Evolutionary conservation across 2,329 filamentous ascomycete genomes (phyloP), one percentile per base, ranked within the genome.

Genomic region (Monosporascus sp.): DNA sequence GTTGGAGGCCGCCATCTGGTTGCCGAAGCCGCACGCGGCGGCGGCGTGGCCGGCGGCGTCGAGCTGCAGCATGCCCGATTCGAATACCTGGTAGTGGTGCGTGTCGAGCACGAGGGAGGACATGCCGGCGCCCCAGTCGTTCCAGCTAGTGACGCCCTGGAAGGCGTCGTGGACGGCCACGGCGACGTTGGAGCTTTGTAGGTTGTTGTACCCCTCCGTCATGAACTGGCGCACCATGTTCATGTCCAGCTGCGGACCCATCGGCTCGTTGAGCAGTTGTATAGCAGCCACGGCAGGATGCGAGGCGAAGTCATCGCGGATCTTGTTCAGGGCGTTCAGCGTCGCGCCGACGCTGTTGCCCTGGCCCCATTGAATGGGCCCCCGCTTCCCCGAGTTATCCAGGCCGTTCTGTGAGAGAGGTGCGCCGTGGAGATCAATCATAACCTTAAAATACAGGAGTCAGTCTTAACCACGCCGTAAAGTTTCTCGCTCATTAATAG

Each of bases 71-170:
- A 88, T 83, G 51, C 81, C 81, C 2, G 75, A 75, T 69, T 90
- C 89, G 75, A 91, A 91, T 63, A 89, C 89, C 54, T 87, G 84
- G 67, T 91, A 91, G 64, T 90, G 86, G 68, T 91, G 88, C 1
- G 85, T 88, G 68, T 91, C 88, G n/a, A 91, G 77, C 3, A 89
- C 74, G 51, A 91, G 74, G 45, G 80, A 74, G 20, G 74, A 72
- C 55, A 81, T 76, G 46, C 74, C 71, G 59, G 82, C 76, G 39
- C 89, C 76, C 63, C 84, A 79, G 41, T 82, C 83, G 62, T 89
- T 78, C 88, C 88, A 91, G 54, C 87, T 86, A 53, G 78, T 75
- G 5, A 90, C 76, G 27, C 86, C 86, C 60, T 87, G 74, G 69
- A 91, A 90, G 5, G 86, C 87, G 65, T 91, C 88, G 54, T 86